Base-by-base conservation (phyloP, 352 stramenopile species). In the Pythium myriotylum region DNA sequence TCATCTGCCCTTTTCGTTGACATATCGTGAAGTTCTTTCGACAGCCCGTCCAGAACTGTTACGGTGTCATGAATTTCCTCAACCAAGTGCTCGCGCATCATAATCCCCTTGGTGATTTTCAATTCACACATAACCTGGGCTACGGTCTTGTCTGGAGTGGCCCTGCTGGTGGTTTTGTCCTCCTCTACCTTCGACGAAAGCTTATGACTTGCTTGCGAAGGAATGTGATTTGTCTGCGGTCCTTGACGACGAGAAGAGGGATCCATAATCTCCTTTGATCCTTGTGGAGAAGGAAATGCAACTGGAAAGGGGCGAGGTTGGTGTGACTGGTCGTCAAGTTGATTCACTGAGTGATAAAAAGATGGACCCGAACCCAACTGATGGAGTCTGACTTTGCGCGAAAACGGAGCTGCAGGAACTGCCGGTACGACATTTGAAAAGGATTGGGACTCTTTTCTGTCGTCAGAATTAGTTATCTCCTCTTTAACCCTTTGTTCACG, bases 11-110 rank as follows among this genome's bases (percentile, higher is more conserved):
- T 60, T 12, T 42, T 27, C 41, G 45, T 26, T 13, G 74, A 54
- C 3, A 73, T 60, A 22, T 65, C 37, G 14, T 68, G 57, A 2
- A 85, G 57, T 14, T 87, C 72, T 4, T 37, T 48, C 14, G 69
- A 56, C 19, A 86, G 37, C 6, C 24, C 40, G 13, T 81, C 55
- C 41, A 87, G 56, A 2, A 62, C 16, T 1, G 51, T 43, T 3
- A 68, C n/a, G 0, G 53, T 26, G 3, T 80, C 63, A 7, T 70
- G 67, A 27, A 89, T 53, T 39, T 89, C 75, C 4, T 74, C 61
- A 17, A 84, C 58, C n/a, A 76, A 56, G 40, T 88, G 76, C 19
- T 89, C 77, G 5, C 80, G 76, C 59, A 82, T 65, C 52, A 86
- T 70, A 43, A 89, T 85, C 16, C 85, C 72, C 55, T 86, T 89